phyloP scores from a whole-genome alignment of 805 yeast species.

The Wickerhamiella vanderwaltii region DNA sequence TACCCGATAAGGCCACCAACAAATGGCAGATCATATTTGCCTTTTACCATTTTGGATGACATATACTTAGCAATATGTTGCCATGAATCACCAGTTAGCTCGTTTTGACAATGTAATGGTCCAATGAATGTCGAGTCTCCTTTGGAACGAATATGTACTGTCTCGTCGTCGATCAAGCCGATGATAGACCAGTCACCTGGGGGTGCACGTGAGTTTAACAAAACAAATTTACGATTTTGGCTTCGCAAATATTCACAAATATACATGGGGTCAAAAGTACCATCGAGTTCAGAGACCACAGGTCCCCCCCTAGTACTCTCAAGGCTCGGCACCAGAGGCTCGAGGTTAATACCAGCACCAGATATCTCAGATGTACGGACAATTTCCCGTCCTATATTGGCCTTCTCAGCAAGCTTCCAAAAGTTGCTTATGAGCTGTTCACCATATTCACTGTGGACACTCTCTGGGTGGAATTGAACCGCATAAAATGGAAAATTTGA shows the following conservation, averaged over 20 bases:
- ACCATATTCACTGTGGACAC: conserved; percentile 71
- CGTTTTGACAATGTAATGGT: not conserved
- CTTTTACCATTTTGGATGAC: conserved; percentile 18
- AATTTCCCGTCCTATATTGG: not conserved
- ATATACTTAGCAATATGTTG: conserved; percentile 15
- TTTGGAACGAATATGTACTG: conserved; percentile 18
- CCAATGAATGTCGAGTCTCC: conserved; percentile 15
- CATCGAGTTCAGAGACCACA: not conserved
- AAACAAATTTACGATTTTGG: conserved; percentile 36
- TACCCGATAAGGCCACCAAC: conserved; percentile 86
- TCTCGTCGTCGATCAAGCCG: conserved; percentile 36
- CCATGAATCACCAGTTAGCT: conserved; percentile 1
- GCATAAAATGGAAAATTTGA: conserved; percentile 60
- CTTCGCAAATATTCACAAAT: conserved; percentile 14
- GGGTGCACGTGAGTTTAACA: conserved; percentile 63
- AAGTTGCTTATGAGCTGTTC: conserved; percentile 48
- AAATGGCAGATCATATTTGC: conserved; percentile 47
- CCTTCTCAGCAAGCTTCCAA: conserved; percentile 34
- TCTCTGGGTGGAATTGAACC: conserved; percentile 96
- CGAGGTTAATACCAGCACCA: not conserved
- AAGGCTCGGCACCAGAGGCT: not conserved
- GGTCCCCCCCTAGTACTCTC: too few relatives aligned
- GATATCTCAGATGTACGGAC: not conserved
- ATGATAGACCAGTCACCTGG: conserved; percentile 87
- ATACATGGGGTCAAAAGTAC: conserved; percentile 5